Evolutionary conservation across 805 yeast genomes (phyloP).

Genomic region (Candida oleophila): DNA sequence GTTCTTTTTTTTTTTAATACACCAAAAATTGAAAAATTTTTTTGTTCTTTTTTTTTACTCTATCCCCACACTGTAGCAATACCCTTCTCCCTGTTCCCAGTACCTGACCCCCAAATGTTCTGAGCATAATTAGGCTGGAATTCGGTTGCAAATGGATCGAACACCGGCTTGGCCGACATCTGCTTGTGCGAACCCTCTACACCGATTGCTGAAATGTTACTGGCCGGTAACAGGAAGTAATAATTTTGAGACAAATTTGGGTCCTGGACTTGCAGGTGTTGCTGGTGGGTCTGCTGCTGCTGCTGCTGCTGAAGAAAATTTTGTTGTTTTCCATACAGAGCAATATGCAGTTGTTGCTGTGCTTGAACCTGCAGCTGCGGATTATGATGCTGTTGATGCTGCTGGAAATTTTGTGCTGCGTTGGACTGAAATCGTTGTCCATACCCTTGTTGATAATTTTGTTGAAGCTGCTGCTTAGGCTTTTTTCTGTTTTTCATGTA

Average conservation of each 20-base stretch:
- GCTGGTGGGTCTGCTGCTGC: not conserved
- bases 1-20: not conserved
- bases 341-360: no score
- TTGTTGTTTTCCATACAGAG: not conserved
- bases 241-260: not conserved
- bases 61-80: slow-evolving; percentile 1
- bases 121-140: not conserved
- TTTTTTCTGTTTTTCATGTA: slow-evolving; percentile 8
- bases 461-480: slow-evolving; percentile 2
- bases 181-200: not conserved
- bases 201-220: no score
- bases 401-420: not conserved
- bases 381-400: slow-evolving; percentile 1
- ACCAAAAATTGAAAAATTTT: not conserved
- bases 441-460: not conserved
- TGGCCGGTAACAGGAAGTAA: not conserved
- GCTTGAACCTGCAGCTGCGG: no score
- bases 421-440: not conserved
- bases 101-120: slow-evolving; percentile 5
- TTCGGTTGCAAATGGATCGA: slow-evolving; percentile 3
- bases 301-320: not conserved
- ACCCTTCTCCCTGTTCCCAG: not conserved
- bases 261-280: not conserved
- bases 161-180: not conserved
- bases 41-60: not conserved